Percentiles rank a stretch among this genome's conserved stretches.
Evolutionary conservation across 2,329 filamentous ascomycete genomes (phyloP).

Genomic region (Pseudogymnoascus sp.): DNA sequence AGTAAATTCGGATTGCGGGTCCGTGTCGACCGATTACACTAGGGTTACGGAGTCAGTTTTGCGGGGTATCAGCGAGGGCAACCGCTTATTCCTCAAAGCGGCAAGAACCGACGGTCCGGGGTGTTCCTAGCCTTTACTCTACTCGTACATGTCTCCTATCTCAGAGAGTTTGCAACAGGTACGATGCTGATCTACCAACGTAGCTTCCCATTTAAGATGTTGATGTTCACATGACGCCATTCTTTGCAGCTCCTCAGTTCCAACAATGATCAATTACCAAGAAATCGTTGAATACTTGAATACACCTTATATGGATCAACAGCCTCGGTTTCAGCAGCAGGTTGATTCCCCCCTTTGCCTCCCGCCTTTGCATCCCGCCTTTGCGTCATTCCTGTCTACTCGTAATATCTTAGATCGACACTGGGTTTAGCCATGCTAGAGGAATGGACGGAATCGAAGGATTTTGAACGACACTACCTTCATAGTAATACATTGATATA

Average conservation of each 20-base stretch:
- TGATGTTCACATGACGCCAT: not conserved
- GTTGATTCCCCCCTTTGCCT: too few relatives aligned
- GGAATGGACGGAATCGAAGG: too few relatives aligned
- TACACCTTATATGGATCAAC: too few relatives aligned
- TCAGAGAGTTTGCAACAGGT: not conserved
- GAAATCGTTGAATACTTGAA: not conserved
- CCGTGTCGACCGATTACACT: not conserved
- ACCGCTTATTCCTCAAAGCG: not conserved
- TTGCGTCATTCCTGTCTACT: too few relatives aligned
- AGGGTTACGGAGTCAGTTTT: not conserved
- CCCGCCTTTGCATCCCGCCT: too few relatives aligned
- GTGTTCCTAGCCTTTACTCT: not conserved
- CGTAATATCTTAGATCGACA: too few relatives aligned
- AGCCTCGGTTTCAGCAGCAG: too few relatives aligned
- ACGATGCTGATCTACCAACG: not conserved
- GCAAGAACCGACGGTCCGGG: not conserved
- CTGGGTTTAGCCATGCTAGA: too few relatives aligned
- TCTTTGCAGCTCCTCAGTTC: not conserved
- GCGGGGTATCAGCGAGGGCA: not conserved
- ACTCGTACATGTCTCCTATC: not conserved
- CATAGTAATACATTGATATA: too few relatives aligned
- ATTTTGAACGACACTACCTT: too few relatives aligned
- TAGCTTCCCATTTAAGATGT: not conserved
- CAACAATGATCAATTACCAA: not conserved
- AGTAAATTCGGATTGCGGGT: not conserved